Conservation (phyloP, 441 rosid species). For the Francoa sonchifolia region DNA sequence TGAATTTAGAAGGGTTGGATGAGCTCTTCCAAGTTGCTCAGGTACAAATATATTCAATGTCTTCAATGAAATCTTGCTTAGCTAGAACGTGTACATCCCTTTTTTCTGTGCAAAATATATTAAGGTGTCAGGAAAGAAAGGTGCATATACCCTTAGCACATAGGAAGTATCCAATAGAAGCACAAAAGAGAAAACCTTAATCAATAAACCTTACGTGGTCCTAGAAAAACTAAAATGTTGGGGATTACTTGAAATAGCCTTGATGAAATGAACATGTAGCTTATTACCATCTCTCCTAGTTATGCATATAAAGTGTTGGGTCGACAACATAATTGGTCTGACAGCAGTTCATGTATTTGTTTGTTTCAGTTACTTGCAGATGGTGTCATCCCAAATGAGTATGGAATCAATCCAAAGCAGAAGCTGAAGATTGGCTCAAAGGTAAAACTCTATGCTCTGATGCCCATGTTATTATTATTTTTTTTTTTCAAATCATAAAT, state of each 20-base stretch:
- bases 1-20: slow-evolving; percentile 76
- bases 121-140: too few species aligned
- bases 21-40: slow-evolving; percentile 98
- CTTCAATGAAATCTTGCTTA: too few species aligned
- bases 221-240: too few species aligned
- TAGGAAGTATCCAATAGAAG: too few species aligned
- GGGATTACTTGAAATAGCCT: too few species aligned
- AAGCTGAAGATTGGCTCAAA: slow-evolving; percentile 97
- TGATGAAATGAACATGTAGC: neutral
- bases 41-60: slow-evolving; percentile 31
- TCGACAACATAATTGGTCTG: slow-evolving; percentile 8
- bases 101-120: too few species aligned
- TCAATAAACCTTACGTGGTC: too few species aligned
- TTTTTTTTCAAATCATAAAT: neutral
- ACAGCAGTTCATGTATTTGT: slow-evolving; percentile 8
- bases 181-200: too few species aligned
- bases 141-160: too few species aligned
- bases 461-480: neutral
- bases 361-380: slow-evolving; percentile 86
- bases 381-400: slow-evolving; percentile 99
- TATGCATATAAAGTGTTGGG: slow-evolving; percentile 2
- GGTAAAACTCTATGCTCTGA: slow-evolving; percentile 27
- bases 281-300: slow-evolving; percentile 1
- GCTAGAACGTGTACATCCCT: too few species aligned
- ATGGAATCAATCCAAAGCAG: slow-evolving; percentile 96